Evolutionary conservation across 495 filamentous ascomycete genomes (phyloP).

Genomic region (Annulohypoxylon stygium): DNA sequence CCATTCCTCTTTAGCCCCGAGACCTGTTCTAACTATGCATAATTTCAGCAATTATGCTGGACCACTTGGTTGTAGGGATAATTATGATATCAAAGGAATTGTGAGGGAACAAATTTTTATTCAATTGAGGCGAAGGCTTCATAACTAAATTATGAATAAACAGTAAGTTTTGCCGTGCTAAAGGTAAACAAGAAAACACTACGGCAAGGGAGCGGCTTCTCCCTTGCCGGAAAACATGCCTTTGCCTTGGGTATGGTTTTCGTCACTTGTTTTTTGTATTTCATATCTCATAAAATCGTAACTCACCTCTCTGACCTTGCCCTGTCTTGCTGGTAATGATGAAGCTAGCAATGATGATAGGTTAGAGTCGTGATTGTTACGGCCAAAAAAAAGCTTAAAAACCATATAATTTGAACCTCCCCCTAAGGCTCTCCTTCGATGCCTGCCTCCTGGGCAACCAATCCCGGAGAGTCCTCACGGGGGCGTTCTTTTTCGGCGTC

Average conservation of each 20-base stretch:
- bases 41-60: neutral
- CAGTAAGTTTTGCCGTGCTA: no score
- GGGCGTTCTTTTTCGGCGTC: neutral
- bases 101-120: no score
- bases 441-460: conserved; percentile 26
- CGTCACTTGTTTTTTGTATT: no score
- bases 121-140: no score
- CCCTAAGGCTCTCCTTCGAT: neutral
- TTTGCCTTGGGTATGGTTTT: no score
- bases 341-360: no score
- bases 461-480: neutral
- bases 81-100: no score
- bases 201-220: neutral
- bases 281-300: neutral
- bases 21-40: neutral
- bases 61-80: no score
- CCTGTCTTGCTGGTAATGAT: neutral
- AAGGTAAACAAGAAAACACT: no score
- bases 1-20: neutral
- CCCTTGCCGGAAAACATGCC: neutral
- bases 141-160: no score
- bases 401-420: neutral
- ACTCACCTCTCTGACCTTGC: conserved; percentile 5
- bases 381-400: no score
- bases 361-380: no score